Conservation (phyloP, 345 rosid genomes). For the Hevea brasiliensis region DNA sequence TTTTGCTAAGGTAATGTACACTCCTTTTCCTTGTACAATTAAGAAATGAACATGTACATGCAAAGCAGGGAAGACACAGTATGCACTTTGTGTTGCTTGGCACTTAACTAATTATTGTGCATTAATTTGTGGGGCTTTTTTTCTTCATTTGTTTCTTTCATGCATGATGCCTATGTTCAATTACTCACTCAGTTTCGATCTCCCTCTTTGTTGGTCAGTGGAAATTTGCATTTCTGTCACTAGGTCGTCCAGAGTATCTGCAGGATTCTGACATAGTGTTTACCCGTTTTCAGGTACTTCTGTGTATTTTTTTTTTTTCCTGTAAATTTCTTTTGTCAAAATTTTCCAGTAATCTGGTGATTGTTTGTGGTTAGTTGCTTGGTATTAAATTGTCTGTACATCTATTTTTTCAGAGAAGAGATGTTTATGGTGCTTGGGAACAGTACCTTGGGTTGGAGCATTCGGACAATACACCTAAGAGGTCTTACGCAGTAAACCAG, state of each 20-base stretch:
- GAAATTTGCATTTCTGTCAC: slow-evolving; percentile 86
- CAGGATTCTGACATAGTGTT: slow-evolving; percentile 78
- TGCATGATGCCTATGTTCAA: not conserved
- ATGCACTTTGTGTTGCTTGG: not conserved
- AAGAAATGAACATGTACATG: not conserved
- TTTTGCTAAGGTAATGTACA: slow-evolving; percentile 67
- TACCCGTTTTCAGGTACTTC: slow-evolving; percentile 76
- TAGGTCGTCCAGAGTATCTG: slow-evolving; percentile 90
- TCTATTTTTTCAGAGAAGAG: slow-evolving; percentile 55
- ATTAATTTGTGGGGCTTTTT: not conserved
- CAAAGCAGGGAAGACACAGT: not conserved
- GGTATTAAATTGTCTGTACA: not conserved
- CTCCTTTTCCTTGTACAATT: not conserved
- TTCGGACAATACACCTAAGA: slow-evolving; percentile 71
- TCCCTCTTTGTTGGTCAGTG: slow-evolving; percentile 49
- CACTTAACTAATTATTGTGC: not conserved
- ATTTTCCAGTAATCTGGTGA: not conserved
- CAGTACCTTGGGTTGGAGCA: slow-evolving; percentile 98
- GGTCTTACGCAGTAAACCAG: slow-evolving; percentile 77
- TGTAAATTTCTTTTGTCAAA: not conserved
- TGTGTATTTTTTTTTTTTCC: not conserved
- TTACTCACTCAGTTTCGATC: not conserved
- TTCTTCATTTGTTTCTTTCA: not conserved
- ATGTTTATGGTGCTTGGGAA: slow-evolving; percentile 94
- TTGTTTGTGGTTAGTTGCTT: not conserved